These are phyloP conservation scores for Fusarium brachygibbosum DNA, from an alignment of 2,329 filamentous ascomycete species.

Conservation along the genomic window DNA sequence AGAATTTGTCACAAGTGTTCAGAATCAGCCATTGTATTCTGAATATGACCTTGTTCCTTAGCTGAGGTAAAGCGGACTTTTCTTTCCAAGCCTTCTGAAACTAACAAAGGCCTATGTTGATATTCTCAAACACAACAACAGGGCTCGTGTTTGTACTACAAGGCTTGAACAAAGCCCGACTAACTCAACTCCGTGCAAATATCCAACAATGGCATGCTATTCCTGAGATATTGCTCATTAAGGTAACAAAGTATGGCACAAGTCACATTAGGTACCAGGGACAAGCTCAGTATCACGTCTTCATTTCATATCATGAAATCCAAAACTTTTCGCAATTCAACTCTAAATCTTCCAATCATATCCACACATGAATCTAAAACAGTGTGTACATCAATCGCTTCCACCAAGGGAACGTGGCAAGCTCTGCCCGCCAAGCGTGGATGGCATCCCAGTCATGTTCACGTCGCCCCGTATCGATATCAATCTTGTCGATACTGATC, in stretches of 20 bases:
- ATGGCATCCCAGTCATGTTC: constrained; percentile 74
- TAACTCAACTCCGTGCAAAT: neutral
- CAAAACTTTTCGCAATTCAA: neutral
- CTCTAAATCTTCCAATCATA: constrained; percentile 6
- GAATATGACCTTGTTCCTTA: accelerated
- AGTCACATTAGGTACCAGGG: too few relatives aligned
- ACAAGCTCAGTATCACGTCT: too few relatives aligned
- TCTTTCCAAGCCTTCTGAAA: neutral
- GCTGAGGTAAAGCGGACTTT: neutral
- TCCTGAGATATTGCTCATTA: too few relatives aligned
- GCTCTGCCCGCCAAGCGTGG: constrained; percentile 63
- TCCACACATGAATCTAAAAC: constrained; percentile 16
- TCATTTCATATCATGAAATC: neutral
- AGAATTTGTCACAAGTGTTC: accelerated
- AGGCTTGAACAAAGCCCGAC: neutral
- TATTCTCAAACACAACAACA: neutral
- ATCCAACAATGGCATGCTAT: too few relatives aligned
- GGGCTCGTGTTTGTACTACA: neutral
- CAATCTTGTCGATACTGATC: constrained; percentile 71
- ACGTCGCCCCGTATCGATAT: constrained; percentile 74
- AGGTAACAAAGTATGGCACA: too few relatives aligned
- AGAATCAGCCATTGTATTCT: neutral
- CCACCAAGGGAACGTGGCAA: constrained; percentile 66
- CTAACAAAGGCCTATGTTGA: neutral
- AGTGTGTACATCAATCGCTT: constrained; percentile 47